A percentile compares a stretch with the other conserved stretches of the same genome.
phyloP scores from a whole-genome alignment of 306 rosid genomes.

The Trifolium repens region DNA sequence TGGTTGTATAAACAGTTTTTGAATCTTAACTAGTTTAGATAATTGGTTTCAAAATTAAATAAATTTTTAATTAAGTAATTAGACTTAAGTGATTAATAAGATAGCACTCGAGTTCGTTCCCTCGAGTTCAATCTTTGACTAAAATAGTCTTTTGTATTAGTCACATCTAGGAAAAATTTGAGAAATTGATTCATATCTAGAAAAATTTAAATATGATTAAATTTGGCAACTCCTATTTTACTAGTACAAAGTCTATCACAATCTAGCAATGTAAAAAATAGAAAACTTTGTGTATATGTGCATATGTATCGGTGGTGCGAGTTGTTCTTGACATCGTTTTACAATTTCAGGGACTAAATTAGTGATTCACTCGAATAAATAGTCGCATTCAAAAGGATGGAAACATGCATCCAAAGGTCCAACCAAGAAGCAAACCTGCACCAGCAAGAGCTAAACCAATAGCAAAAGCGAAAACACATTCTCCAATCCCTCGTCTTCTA shows the following conservation, averaged over 20 bases:
- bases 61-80: too few relatives aligned
- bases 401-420: slow-evolving; percentile 89
- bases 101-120: too few relatives aligned
- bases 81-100: too few relatives aligned
- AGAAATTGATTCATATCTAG: background rate
- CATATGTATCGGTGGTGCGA: background rate
- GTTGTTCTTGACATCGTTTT: background rate
- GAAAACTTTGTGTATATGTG: background rate
- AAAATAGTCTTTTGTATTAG: background rate
- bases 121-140: background rate
- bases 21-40: too few relatives aligned
- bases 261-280: background rate
- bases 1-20: too few relatives aligned
- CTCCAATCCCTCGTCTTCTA: slow-evolving; percentile 46
- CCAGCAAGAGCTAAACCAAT: slow-evolving; percentile 81
- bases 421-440: slow-evolving; percentile 91
- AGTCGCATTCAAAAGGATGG: slow-evolving; percentile 37
- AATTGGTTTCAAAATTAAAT: too few relatives aligned
- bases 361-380: background rate
- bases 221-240: background rate
- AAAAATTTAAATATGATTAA: background rate
- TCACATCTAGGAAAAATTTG: background rate
- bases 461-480: slow-evolving; percentile 60
- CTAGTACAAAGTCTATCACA: background rate
- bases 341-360: background rate